Conservation (phyloP, 1,139 yeast genomes). For the Debaryomycetaceae sp. region DNA sequence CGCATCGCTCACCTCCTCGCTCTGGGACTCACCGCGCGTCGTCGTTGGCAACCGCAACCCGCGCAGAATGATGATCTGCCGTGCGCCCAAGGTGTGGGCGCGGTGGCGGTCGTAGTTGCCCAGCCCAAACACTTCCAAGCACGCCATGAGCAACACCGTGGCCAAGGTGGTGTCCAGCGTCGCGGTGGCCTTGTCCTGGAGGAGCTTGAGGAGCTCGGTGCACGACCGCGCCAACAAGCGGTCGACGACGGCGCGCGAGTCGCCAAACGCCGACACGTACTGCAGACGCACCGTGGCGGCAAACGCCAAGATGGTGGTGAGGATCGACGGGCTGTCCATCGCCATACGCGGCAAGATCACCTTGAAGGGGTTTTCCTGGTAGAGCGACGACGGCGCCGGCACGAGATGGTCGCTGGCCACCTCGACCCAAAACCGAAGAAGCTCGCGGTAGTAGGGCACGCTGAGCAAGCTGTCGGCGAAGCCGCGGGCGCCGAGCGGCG, state of each 20-base stretch:
- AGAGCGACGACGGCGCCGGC: slow-evolving; percentile 60
- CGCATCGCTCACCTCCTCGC: slow-evolving; percentile 2
- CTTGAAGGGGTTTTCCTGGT: slow-evolving; percentile 64
- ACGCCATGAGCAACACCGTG: slow-evolving; percentile 56
- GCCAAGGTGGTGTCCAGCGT: slow-evolving; percentile 67
- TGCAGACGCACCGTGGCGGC: slow-evolving; percentile 52
- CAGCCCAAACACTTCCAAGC: slow-evolving; percentile 54
- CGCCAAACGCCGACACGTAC: slow-evolving; percentile 27
- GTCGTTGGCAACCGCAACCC: slow-evolving; percentile 23
- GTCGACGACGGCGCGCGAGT: slow-evolving; percentile 43
- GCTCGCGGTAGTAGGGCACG: slow-evolving; percentile 55
- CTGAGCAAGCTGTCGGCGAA: slow-evolving; percentile 56
- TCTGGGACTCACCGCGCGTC: no score
- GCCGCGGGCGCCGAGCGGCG: no score
- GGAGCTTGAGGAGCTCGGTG: slow-evolving; percentile 47
- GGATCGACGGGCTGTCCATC: slow-evolving; percentile 51
- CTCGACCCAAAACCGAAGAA: slow-evolving; percentile 61
- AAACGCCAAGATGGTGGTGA: slow-evolving; percentile 62
- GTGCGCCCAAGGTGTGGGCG: slow-evolving; percentile 65
- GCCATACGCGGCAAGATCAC: slow-evolving; percentile 68
- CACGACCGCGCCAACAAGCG: slow-evolving; percentile 54
- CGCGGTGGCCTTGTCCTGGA: slow-evolving; percentile 50
- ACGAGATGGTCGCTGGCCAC: slow-evolving; percentile 61
- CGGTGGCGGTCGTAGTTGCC: slow-evolving; percentile 52
- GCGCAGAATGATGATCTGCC: slow-evolving; percentile 61